These are phyloP conservation scores for Arabis alpina DNA, from an alignment of 345 rosid species.

Conservation along the genomic window DNA sequence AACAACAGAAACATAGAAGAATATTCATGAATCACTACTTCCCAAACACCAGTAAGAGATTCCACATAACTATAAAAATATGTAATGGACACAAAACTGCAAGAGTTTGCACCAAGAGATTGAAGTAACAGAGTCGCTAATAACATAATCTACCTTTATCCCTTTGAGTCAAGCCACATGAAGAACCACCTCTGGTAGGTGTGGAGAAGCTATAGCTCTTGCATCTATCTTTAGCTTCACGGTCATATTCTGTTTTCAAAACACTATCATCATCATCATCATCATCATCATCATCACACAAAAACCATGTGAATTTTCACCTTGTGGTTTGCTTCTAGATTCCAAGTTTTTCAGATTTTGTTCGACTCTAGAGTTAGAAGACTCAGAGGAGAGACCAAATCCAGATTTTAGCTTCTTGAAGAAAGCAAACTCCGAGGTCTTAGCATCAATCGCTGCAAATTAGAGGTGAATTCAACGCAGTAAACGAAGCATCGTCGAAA, in stretches of 20 bases:
- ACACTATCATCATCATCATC: neutral
- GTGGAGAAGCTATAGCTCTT: conserved; percentile 39
- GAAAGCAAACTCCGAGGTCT: conserved; percentile 79
- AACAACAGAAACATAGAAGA: conserved; percentile 12
- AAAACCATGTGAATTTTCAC: conserved; percentile 32
- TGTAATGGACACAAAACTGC: neutral
- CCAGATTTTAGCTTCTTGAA: conserved; percentile 66
- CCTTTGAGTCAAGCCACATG: conserved; percentile 23
- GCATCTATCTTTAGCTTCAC: conserved; percentile 14
- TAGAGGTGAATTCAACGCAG: neutral
- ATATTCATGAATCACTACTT: neutral
- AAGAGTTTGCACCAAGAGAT: conserved; percentile 1
- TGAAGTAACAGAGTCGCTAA: conserved; percentile 14
- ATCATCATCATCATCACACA: neutral
- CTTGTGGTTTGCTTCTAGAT: conserved; percentile 34
- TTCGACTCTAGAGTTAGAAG: conserved; percentile 28
- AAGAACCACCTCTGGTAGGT: conserved; percentile 32
- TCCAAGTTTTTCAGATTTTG: conserved; percentile 28
- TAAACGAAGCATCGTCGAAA: neutral
- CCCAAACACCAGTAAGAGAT: neutral
- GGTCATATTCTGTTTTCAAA: conserved; percentile 28
- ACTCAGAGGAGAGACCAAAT: conserved; percentile 36
- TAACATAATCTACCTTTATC: conserved; percentile 12
- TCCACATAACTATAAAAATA: conserved; percentile 2
- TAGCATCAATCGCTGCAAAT: conserved; percentile 60